phyloP scores from a whole-genome alignment of 2,329 filamentous ascomycete species.

The Helotiales sp. region DNA sequence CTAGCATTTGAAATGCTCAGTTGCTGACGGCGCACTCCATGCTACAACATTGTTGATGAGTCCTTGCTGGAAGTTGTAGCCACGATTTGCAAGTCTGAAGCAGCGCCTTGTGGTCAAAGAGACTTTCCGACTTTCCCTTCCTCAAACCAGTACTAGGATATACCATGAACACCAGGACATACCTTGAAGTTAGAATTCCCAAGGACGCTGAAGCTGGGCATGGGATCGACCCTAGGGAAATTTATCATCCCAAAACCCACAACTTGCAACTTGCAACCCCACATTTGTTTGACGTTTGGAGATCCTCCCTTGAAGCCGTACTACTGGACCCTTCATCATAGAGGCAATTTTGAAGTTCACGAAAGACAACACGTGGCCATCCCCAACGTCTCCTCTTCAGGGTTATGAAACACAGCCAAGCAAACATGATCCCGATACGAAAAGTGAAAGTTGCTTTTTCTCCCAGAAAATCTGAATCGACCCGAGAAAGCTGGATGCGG shows the following conservation, averaged over 20 bases:
- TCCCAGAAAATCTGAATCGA: neutral
- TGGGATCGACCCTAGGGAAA: neutral
- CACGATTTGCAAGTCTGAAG: too few species aligned
- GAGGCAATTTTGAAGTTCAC: too few species aligned
- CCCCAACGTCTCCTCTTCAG: neutral
- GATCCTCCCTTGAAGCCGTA: neutral
- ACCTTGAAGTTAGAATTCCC: too few species aligned
- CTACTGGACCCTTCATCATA: too few species aligned
- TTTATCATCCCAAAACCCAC: neutral
- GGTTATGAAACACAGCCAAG: conserved; percentile 3
- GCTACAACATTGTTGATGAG: neutral
- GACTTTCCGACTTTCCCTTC: too few species aligned
- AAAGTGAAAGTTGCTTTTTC: neutral
- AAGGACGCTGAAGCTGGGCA: neutral
- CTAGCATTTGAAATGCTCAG: too few species aligned
- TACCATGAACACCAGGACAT: too few species aligned
- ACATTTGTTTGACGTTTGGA: neutral
- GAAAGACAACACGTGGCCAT: conserved; percentile 1
- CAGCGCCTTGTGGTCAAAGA: too few species aligned
- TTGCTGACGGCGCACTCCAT: too few species aligned
- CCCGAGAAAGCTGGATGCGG: neutral
- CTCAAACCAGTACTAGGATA: too few species aligned
- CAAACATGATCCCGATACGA: neutral
- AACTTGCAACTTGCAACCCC: neutral
- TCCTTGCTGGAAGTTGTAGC: neutral